Percentiles rank a stretch among this genome's conserved stretches.
Evolutionary conservation across 768 basidiomycete genomes (phyloP).

Genomic region (Leccinum subgranulosum): DNA sequence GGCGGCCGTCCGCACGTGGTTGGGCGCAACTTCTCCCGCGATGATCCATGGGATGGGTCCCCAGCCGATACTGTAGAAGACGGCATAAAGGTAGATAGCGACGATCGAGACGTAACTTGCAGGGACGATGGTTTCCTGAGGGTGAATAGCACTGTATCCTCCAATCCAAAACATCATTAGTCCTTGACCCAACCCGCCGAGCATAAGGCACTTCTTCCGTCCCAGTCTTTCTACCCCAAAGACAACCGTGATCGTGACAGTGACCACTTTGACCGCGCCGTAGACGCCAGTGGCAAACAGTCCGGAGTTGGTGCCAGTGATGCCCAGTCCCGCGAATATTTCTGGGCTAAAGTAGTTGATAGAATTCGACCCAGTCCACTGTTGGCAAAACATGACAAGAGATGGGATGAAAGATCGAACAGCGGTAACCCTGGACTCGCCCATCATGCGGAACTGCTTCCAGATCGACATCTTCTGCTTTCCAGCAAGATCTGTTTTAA

Average conservation of each 20-base stretch:
- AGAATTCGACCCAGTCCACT: slow-evolving; percentile 54
- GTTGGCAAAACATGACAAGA: slow-evolving; percentile 44
- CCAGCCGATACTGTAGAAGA: slow-evolving; percentile 35
- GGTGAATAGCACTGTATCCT: slow-evolving; percentile 33
- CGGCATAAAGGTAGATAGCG: slow-evolving; percentile 38
- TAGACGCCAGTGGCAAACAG: slow-evolving; percentile 50
- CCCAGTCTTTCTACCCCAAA: slow-evolving; percentile 49
- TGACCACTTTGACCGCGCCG: slow-evolving; percentile 40
- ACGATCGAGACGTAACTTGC: slow-evolving; percentile 38
- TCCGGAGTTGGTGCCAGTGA: slow-evolving; percentile 39
- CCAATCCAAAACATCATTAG: slow-evolving; percentile 38
- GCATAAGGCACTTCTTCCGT: slow-evolving; percentile 48
- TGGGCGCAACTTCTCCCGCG: slow-evolving; percentile 37
- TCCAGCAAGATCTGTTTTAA: slow-evolving; percentile 46
- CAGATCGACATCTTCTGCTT: slow-evolving; percentile 33
- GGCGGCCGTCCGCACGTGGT: slow-evolving; percentile 35
- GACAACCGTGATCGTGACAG: slow-evolving; percentile 38
- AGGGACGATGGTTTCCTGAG: slow-evolving; percentile 24
- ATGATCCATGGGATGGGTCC: slow-evolving; percentile 31
- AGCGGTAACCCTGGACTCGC: slow-evolving; percentile 38
- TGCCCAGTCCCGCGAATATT: slow-evolving; percentile 48
- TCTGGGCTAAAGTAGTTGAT: slow-evolving; percentile 55
- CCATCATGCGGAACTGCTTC: slow-evolving; percentile 41
- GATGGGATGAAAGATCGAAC: slow-evolving; percentile 45
- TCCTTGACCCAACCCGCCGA: slow-evolving; percentile 49